phyloP scores from a whole-genome alignment of 352 stramenopile species.

The Blastocystis sp. region DNA sequence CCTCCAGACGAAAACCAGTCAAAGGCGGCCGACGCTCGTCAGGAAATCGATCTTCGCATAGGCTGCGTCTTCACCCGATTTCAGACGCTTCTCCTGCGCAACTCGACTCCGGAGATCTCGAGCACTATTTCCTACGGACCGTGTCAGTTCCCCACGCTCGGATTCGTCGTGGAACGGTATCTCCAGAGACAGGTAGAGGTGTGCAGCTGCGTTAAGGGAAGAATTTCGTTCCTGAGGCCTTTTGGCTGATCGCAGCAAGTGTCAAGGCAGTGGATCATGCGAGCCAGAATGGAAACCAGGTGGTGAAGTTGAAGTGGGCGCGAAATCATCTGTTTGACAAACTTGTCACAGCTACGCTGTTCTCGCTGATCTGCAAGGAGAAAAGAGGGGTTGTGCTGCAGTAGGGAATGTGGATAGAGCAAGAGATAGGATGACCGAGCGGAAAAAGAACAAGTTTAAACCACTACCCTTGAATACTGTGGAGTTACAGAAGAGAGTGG shows the following conservation, averaged over 20 bases:
- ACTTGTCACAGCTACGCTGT: conserved; percentile 81
- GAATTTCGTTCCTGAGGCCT: conserved; percentile 89
- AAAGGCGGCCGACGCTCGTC: conserved; percentile 77
- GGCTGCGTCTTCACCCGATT: conserved; percentile 87
- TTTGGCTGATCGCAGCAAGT: conserved; percentile 86
- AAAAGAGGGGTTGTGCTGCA: background rate
- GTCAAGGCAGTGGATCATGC: background rate
- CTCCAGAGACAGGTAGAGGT: conserved; percentile 66
- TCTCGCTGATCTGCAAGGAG: conserved; percentile 63
- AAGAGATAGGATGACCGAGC: conserved; percentile 21
- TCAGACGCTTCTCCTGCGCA: conserved; percentile 81
- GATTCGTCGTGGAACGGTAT: conserved; percentile 86
- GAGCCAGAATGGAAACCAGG: background rate
- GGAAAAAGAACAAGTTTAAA: conserved; percentile 81
- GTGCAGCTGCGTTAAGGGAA: conserved; percentile 76
- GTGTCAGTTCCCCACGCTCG: conserved; percentile 98
- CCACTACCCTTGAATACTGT: conserved; percentile 94
- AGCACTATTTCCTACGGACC: conserved; percentile 93
- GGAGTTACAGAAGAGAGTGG: conserved; percentile 93
- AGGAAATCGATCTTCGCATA: conserved; percentile 87
- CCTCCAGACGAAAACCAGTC: conserved; percentile 63
- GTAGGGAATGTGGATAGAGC: background rate
- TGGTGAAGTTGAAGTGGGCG: conserved; percentile 83
- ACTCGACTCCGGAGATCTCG: conserved; percentile 63
- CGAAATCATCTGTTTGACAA: conserved; percentile 88